Evolutionary conservation across 2,329 filamentous ascomycete genomes (phyloP).

Genomic region (Diplodia seriata): DNA sequence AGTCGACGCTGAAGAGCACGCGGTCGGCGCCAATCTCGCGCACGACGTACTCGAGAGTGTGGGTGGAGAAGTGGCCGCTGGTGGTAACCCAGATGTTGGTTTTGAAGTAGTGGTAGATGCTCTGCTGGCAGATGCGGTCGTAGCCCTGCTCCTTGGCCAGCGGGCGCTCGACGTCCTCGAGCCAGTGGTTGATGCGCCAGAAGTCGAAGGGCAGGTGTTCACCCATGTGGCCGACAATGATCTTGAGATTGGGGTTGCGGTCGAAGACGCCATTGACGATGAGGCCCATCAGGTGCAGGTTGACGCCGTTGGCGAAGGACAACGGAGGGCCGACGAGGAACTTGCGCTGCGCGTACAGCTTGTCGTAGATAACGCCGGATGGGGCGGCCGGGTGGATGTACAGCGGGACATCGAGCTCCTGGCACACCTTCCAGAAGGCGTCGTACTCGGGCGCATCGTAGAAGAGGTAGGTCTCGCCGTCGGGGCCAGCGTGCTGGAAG

Average conservation of each 20-base stretch:
- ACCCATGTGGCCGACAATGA: conserved; percentile 58
- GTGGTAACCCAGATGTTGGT: conserved; percentile 66
- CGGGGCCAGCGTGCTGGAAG: conserved; percentile 63
- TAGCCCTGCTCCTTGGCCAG: conserved; percentile 42
- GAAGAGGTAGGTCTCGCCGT: conserved; percentile 68
- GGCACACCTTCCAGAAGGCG: conserved; percentile 65
- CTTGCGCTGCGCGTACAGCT: conserved; percentile 64
- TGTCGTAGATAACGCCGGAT: conserved; percentile 61
- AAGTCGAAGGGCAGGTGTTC: conserved; percentile 60
- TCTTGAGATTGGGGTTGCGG: conserved; percentile 54
- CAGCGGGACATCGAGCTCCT: conserved; percentile 67
- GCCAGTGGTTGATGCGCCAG: conserved; percentile 56
- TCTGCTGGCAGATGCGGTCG: conserved; percentile 53
- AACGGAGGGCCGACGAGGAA: conserved; percentile 61
- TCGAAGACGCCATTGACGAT: conserved; percentile 60
- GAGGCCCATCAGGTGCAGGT: conserved; percentile 63
- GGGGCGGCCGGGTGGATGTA: conserved; percentile 69
- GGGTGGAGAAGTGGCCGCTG: conserved; percentile 62
- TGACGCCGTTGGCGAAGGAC: conserved; percentile 58
- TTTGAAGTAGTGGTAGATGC: conserved; percentile 60
- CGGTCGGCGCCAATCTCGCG: conserved; percentile 58
- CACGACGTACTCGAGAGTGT: conserved; percentile 59
- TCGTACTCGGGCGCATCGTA: conserved; percentile 69
- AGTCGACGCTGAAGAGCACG: conserved; percentile 62
- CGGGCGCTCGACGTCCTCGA: conserved; percentile 63